Evolutionary conservation across 352 stramenopile species (phyloP), one percentile per base, ranked within the genome.

Genomic region (Phytophthora litchii): DNA sequence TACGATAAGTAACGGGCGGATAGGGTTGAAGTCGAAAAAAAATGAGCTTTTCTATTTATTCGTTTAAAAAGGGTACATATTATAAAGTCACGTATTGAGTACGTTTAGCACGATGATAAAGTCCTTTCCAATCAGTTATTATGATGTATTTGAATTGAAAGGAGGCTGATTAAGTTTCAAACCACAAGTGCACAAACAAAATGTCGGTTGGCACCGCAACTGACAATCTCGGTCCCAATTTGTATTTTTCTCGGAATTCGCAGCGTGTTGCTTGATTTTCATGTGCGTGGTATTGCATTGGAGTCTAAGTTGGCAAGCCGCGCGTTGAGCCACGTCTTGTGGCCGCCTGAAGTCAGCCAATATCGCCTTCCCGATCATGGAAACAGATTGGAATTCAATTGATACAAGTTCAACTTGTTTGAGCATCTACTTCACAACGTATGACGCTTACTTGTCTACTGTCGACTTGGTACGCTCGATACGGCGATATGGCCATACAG

Each of bases 11-110:
- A 64, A 59, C 44, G 48, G 54, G 38, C 3, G 29, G 21, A 12
- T 64, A 65, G 49, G 48, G 56, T 65, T 60, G 56, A 31, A 65
- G 56, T 5, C 11, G 13, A 25, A 50, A 42, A 54, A 37, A 38
- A 16, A 47, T 16, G 19, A n/a, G n/a, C n/a, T n/a, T n/a, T n/a
- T n/a, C n/a, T n/a, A n/a, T n/a, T n/a, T n/a, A 38, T 38, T n/a
- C 32, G 20, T 46, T 46, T 17, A 3, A 9, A n/a, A 14, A 11
- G 14, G 23, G 14, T 35, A 32, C 20, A 6, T 21, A 19, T 38
- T 17, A 36, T 14, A 36, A 48, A 11, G 41, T 21, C 20, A 16
- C 3, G 10, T 46, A 19, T 23, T 36, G 12, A 36, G 31, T 4
- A 14, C 31, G 31, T 36, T 36, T 36, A 36, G 9, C 8, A 36